Evolutionary conservation across 2,329 filamentous ascomycete species (phyloP), one percentile per base, ranked within the genome.

Genomic region (Aspergillus glaucus): DNA sequence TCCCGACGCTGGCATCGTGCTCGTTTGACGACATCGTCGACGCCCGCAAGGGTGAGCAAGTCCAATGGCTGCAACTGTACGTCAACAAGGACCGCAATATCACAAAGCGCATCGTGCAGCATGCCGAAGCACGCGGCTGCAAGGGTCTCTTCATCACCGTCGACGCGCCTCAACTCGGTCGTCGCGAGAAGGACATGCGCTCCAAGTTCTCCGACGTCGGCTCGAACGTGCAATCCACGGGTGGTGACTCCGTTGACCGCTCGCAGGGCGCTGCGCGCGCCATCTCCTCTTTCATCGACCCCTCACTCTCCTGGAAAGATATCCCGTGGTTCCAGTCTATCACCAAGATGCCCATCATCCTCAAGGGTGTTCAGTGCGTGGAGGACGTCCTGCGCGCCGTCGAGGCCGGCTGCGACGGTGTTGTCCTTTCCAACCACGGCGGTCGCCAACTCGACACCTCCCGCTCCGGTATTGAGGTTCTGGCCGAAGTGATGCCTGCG

Each of bases 111-210:
- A 97, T 98, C 59, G 87, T 98, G 44, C 70, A 92, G 72, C 89
- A 97, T 70, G 93, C 93, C 52, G 93, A 98, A 74, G 76, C 76
- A 63, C 85, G 93, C 49, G 93, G 93, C 24, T 97, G 93, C 78
- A 93, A 88, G 72, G 93, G 86, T 8, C 82, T 98, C 15, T 98
- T 98, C 77, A 96, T 98, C 74, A 98, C 93, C 2, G 93, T 98
- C 47, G 93, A 98, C 68, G 93, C 93, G 46, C 93, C 93, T 5
- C 92, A 97, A 70, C 84, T 98, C 19, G 93, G 93, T 39, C 84
- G 93, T 36, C 80, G 93, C 57, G 93, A 98, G 71, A 98, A 97
- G 75, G 93, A 97, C 68, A 97, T 97, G 93, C 87, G 93, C 36
- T 82, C 80, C 56, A 97, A 97, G 71, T 95, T 94, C 66, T 82